Percentiles rank a stretch among this genome's conserved stretches.
Conservation (phyloP, 2,329 filamentous ascomycete species). For the Stenocarpella maydis region DNA sequence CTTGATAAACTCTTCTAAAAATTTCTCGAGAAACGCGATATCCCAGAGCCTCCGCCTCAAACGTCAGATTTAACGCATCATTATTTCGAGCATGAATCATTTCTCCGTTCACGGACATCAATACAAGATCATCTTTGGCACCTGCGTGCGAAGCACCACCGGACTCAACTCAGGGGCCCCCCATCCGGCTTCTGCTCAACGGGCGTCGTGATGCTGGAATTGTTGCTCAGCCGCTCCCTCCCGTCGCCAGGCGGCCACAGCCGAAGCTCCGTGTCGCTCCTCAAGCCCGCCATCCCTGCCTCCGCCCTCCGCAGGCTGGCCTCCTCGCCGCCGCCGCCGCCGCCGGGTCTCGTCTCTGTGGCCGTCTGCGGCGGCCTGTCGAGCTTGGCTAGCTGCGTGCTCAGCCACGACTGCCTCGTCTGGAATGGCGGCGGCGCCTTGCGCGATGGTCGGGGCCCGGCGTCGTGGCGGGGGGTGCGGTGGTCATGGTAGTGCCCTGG, state of each 20-base stretch:
- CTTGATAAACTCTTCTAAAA: background rate
- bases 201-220: constrained; percentile 27
- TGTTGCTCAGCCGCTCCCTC: constrained; percentile 16
- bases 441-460: constrained; percentile 30
- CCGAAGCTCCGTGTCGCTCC: constrained; percentile 8
- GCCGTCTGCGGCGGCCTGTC: constrained; percentile 30
- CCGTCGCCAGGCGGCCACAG: background rate
- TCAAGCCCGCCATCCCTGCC: background rate
- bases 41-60: background rate
- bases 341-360: constrained; percentile 19
- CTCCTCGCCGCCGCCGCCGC: constrained; percentile 11
- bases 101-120: background rate
- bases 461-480: constrained; percentile 26
- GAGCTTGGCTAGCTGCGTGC: constrained; percentile 30
- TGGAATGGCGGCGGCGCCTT: background rate
- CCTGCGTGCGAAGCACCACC: too few species aligned
- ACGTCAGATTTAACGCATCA: background rate
- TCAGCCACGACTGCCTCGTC: constrained; percentile 34
- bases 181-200: constrained; percentile 27
- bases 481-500: background rate
- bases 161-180: background rate
- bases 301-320: background rate
- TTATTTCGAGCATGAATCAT: background rate
- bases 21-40: too few species aligned
- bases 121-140: too few species aligned